Percentiles rank a stretch among this genome's conserved stretches.
phyloP scores from a whole-genome alignment of 371 early-diverging fungal genomes.

The Chytridiales sp. region DNA sequence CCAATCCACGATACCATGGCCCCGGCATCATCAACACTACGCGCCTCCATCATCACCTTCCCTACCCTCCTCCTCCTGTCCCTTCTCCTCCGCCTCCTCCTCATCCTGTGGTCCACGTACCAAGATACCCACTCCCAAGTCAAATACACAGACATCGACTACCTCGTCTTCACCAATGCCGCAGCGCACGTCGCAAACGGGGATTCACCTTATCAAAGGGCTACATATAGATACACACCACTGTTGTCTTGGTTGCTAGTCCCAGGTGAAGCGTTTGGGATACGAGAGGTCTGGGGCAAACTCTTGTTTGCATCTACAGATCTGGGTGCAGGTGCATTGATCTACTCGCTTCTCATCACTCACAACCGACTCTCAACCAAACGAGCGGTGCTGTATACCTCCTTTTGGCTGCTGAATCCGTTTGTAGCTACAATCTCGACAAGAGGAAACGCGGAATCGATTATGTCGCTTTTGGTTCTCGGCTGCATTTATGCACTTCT shows the following conservation, averaged over 20 bases:
- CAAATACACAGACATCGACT: slow-evolving; percentile 97
- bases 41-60: too few species aligned
- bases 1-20: too few species aligned
- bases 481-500: slow-evolving; percentile 70
- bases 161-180: slow-evolving; percentile 93
- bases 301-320: slow-evolving; percentile 81
- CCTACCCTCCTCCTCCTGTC: too few species aligned
- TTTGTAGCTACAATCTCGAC: slow-evolving; percentile 95
- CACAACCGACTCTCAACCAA: not conserved
- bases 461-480: slow-evolving; percentile 76
- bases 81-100: slow-evolving; percentile 60
- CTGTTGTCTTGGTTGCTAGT: slow-evolving; percentile 80
- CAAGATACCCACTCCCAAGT: slow-evolving; percentile 83
- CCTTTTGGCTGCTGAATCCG: slow-evolving; percentile 87
- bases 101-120: slow-evolving; percentile 78
- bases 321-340: slow-evolving; percentile 53
- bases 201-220: slow-evolving; percentile 81
- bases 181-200: slow-evolving; percentile 73
- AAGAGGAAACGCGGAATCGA: slow-evolving; percentile 89
- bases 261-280: slow-evolving; percentile 59
- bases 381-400: slow-evolving; percentile 37
- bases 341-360: slow-evolving; percentile 37
- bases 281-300: slow-evolving; percentile 75
- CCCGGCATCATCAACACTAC: too few species aligned
- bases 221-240: slow-evolving; percentile 97